Base-by-base conservation (phyloP, 78 protist genomes). In the Dictyostelium intermedium region DNA sequence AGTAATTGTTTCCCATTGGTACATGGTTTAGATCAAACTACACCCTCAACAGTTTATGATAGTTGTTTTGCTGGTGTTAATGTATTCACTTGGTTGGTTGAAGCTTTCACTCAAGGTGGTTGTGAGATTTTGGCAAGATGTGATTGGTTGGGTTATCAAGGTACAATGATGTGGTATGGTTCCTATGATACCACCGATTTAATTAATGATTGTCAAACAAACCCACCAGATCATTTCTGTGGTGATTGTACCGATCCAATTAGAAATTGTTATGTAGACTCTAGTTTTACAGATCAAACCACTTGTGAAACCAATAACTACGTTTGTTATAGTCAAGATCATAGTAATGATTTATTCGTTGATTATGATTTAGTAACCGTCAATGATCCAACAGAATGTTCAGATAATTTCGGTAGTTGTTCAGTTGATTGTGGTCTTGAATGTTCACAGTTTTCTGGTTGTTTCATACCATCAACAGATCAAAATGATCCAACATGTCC, bases 201-300 rank as follows among this genome's bases (percentile, higher is more conserved):
- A 5, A 30, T 60, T 18, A n/a, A 11, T 16, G 63, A 74, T 34
- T 78, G 87, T 47, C 3, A 18, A 7, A 72, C 6, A 3, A 47
- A 25, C 23, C 61, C 39, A 30, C 85, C 85, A n/a, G 79, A 32
- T 5, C 8, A 60, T 37, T 89, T 35, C 20, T 89, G 94, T 69
- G 94, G 94, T 30, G 94, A 89, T 35, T 89, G 94, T 34, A 45
- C 77, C 0, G 87, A 89, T 35, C 85, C 85, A 10, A 1, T 80
- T 3, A 25, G 32, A 27, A 74, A 60, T 18, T 89, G 94, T 66
- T 70, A 37, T 77, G 16, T 5, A 0, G 41, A 78, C n/a, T 14
- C 0, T 2, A 34, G 37, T 5, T 27, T 87, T 30, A 43, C 13
- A 23, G 34, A 27, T 14, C 27, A 78, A 34, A 1, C 25, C 0